Conservation (phyloP, 768 basidiomycete genomes). For the Cyclocybe cylindracea region DNA sequence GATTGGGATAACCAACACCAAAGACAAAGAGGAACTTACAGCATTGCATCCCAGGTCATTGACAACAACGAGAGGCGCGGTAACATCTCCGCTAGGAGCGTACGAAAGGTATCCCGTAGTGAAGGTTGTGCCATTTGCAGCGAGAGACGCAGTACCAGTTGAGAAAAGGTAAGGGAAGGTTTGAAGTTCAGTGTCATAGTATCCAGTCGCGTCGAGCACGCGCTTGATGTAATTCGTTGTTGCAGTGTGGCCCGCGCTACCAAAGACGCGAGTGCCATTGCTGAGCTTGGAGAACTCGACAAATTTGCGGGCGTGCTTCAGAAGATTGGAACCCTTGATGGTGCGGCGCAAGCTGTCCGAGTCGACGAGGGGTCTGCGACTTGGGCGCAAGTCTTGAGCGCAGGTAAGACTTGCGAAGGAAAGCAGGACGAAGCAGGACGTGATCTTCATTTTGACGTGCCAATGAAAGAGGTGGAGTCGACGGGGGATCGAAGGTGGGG, state of each 20-base stretch:
- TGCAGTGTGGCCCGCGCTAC: conserved; percentile 29
- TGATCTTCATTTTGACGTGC: conserved; percentile 7
- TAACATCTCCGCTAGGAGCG: conserved; percentile 24
- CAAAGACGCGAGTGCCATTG: conserved; percentile 28
- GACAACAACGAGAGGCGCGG: conserved; percentile 23
- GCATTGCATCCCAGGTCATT: conserved; percentile 25
- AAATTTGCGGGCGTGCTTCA: conserved; percentile 29
- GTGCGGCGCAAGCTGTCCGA: conserved; percentile 5
- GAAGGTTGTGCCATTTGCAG: conserved; percentile 13
- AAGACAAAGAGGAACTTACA: conserved; percentile 11
- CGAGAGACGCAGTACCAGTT: conserved; percentile 20
- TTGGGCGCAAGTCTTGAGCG: not conserved
- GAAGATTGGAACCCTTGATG: conserved; percentile 16
- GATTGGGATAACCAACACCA: not conserved
- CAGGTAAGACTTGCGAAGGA: conserved; percentile 1
- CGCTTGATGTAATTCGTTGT: conserved; percentile 29
- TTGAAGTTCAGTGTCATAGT: conserved; percentile 27
- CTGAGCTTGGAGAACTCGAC: conserved; percentile 25
- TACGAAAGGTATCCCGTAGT: conserved; percentile 21
- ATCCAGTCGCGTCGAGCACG: conserved; percentile 24
- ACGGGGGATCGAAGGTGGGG: no score
- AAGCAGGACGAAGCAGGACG: conserved; percentile 4
- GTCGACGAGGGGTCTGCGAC: conserved; percentile 12
- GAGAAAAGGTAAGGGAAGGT: conserved; percentile 30
- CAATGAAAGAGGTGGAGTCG: no score